Evolutionary conservation across 2,329 filamentous ascomycete genomes (phyloP).

Genomic region (Allantophomopsis lycopodina): DNA sequence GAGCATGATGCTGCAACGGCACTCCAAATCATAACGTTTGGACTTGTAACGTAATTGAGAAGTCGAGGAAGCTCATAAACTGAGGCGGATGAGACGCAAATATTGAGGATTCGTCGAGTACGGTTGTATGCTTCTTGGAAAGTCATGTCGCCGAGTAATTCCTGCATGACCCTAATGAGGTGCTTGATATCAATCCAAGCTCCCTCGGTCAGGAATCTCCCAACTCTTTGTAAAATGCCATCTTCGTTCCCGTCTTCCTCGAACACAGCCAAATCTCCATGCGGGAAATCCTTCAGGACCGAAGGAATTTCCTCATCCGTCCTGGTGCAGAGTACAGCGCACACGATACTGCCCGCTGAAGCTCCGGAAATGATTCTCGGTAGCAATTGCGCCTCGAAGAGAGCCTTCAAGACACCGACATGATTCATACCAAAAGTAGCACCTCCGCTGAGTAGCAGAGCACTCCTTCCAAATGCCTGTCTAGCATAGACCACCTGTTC

Average conservation of each 20-base stretch:
- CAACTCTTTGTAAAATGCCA: slow-evolving; percentile 52
- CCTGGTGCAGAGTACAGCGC: slow-evolving; percentile 47
- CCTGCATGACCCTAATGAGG: slow-evolving; percentile 67
- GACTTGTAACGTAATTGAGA: slow-evolving; percentile 85
- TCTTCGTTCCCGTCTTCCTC: slow-evolving; percentile 43
- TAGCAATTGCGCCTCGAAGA: slow-evolving; percentile 47
- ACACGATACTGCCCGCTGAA: slow-evolving; percentile 57
- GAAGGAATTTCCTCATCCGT: slow-evolving; percentile 49
- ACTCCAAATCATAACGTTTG: slow-evolving; percentile 93
- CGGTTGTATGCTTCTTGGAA: slow-evolving; percentile 94
- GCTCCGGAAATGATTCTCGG: slow-evolving; percentile 57
- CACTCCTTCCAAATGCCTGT: slow-evolving; percentile 52
- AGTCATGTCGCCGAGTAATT: slow-evolving; percentile 74
- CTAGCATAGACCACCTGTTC: slow-evolving; percentile 45
- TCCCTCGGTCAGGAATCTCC: slow-evolving; percentile 66
- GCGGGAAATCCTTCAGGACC: slow-evolving; percentile 42
- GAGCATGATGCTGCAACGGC: slow-evolving; percentile 94
- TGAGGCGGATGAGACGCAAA: slow-evolving; percentile 79
- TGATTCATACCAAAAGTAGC: slow-evolving; percentile 64
- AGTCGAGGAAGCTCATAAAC: slow-evolving; percentile 77
- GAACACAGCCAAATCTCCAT: slow-evolving; percentile 51
- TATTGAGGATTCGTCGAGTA: slow-evolving; percentile 85
- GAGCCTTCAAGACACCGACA: slow-evolving; percentile 53
- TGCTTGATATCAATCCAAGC: slow-evolving; percentile 77
- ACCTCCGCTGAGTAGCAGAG: slow-evolving; percentile 52